phyloP scores from a whole-genome alignment of 306 rosid genomes.

The Sechiopsis laciniata region DNA sequence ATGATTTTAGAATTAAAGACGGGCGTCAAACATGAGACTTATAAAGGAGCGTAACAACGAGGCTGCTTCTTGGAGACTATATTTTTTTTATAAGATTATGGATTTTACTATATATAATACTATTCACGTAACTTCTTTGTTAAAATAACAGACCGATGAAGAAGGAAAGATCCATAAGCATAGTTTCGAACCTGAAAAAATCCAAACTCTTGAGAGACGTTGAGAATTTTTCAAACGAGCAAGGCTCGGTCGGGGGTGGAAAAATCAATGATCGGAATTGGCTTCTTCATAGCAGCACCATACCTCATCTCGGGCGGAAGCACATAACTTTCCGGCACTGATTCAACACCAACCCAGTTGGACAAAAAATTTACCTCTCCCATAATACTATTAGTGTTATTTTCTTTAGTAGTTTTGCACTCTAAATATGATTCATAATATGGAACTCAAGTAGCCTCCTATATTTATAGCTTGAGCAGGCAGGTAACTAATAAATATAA shows the following conservation, averaged over 20 bases:
- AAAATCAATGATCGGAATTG: constrained; percentile 53
- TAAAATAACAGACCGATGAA: too few species aligned
- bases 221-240: constrained; percentile 31
- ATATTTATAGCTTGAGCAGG: too few species aligned
- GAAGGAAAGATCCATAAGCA: too few species aligned
- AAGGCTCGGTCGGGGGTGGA: constrained; percentile 24
- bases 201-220: constrained; percentile 49
- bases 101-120: too few species aligned
- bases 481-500: too few species aligned
- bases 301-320: constrained; percentile 28
- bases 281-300: constrained; percentile 6
- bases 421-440: not conserved
- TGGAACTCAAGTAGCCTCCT: too few species aligned
- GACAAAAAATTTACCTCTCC: constrained; percentile 25
- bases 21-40: too few species aligned
- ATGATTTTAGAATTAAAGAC: too few species aligned
- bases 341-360: constrained; percentile 21
- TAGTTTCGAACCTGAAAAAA: constrained; percentile 48
- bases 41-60: too few species aligned
- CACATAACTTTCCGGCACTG: constrained; percentile 29
- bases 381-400: not conserved
- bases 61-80: too few species aligned
- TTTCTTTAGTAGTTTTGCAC: not conserved
- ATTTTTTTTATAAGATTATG: too few species aligned
- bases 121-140: too few species aligned